Base-by-base conservation (phyloP, 257 asterid species). In the Salvia rosmarinus region DNA sequence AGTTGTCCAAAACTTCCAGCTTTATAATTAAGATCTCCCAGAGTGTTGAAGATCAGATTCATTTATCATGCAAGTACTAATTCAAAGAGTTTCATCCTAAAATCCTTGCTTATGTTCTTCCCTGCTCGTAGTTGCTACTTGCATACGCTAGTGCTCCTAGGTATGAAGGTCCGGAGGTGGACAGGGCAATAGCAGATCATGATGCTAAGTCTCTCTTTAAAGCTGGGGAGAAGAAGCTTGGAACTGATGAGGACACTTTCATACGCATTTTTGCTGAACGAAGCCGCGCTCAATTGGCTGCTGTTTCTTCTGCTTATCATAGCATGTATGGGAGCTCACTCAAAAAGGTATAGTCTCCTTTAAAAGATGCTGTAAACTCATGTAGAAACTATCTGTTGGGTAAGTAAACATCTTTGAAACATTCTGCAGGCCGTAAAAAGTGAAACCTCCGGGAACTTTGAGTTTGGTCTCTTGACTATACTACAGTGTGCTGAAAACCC, bases 131-230 rank as follows among this genome's bases (percentile, higher is more conserved):
- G 99, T 84, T 95, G 87, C 80, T 95, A 59, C 88, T 90, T 51
- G 85, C 96, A 25, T 90, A 64, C 46, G 52, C 86, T 57, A 77
- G 78, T 74, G 39, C 76, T 23, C 17, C 74, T 42, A 89, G 98
- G 23, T 88, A 91, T 64, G 98, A 91, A 83, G 99, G 99, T 75
- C 94, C 90, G n/a, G 92, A 88, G 82, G 83, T 88, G 79, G 99
- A 95, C 77, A 70, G 80, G 66, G 84, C 82, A 68, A 66, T 74
- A 78, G 91, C 54, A 2, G 97, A 95, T 32, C 79, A 80, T 66
- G 99, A 95, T 85, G 97, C 99, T 75, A 90, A 85, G 81, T 61
- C 88, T 61, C 96, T 95, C 60, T 95, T 35, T 57, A 91, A 88
- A 79, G 98, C 99, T 19, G 99, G 99, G 49, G 99, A 89, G 73